Percentiles rank a stretch among this genome's conserved stretches.
These are phyloP conservation scores for Citrus trifoliata DNA, from an alignment of 345 rosid genomes.

Conservation along the genomic window DNA sequence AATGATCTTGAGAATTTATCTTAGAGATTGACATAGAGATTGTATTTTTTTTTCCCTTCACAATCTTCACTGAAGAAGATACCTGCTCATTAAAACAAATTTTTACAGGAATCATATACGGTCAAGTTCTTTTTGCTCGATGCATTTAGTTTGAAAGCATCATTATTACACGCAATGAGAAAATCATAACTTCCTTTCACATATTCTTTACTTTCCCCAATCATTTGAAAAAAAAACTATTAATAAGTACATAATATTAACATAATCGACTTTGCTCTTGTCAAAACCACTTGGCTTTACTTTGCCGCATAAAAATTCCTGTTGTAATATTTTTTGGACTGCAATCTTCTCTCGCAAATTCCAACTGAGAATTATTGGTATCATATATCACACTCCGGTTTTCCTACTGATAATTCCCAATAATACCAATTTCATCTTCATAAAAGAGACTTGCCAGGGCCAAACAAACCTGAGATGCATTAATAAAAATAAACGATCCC, in stretches of 20 bases:
- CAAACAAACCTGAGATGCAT: constrained; percentile 68
- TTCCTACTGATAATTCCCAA: background rate
- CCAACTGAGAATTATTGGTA: constrained; percentile 57
- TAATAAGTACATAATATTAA: background rate
- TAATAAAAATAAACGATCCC: constrained; percentile 71
- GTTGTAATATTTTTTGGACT: constrained; percentile 17
- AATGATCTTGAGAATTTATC: too few relatives aligned
- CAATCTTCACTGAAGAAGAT: too few relatives aligned
- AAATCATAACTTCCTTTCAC: background rate
- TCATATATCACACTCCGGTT: constrained; percentile 84
- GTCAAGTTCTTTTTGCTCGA: background rate
- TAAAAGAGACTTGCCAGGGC: constrained; percentile 61
- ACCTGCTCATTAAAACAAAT: background rate
- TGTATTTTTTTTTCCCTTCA: too few relatives aligned
- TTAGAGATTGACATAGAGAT: too few relatives aligned
- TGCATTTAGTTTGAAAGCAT: background rate
- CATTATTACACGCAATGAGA: background rate
- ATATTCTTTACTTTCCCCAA: background rate
- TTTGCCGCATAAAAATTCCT: background rate
- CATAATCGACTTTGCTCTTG: background rate
- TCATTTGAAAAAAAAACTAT: background rate
- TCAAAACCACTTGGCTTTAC: background rate
- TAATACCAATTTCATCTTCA: constrained; percentile 38
- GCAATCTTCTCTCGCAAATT: constrained; percentile 71
- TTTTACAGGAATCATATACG: too few relatives aligned